Evolutionary conservation across 331 rosid species (phyloP), one percentile per base, ranked within the genome.

Genomic region (Acacia pycnantha): DNA sequence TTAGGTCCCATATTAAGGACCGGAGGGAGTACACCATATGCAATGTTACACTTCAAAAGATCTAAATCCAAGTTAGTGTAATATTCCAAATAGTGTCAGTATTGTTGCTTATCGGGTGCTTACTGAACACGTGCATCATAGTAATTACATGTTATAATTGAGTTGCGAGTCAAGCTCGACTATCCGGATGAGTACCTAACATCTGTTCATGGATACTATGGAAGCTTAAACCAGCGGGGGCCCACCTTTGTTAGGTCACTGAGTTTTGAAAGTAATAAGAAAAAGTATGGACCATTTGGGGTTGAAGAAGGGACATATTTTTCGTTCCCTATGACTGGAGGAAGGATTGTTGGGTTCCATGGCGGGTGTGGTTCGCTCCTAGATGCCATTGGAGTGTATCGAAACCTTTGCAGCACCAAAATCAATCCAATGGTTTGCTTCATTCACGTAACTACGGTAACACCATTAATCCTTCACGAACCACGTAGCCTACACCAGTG

Each of bases 281-380:
- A 71, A 81, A 73, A 73, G 13, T 91, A 87, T 70, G 98, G 98
- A 44, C 98, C 97, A 16, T 92, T 81, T 85, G 97, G 98, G 71
- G 69, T 79, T 53, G 90, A 91, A 76, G 77, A 78, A 16, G 98
- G 98, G 56, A 91, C 90, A 13, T 78, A 82, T 50, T 94, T 94
- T 86, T 86, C 97, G 3, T 78, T 91, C 68, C 91, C 94, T 1
- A 73, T 77, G 74, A 74, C 86, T 14, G 91, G 87, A 51, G 91
- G 87, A 13, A 92, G 77, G 92, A 88, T 94, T 77, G 97, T 94
- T 48, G 98, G 98, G 71, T 92, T 94, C 82, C 93, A 88, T 89
- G 98, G 98, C 22, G 89, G 88, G 84, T 82, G 84, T 77, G 90
- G 93, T 70, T 85, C 88, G 96, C 83, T 82, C 82, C 44, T 94